These are phyloP conservation scores for Candida sakaeoensis DNA, from an alignment of 805 yeast species.

Conservation along the genomic window DNA sequence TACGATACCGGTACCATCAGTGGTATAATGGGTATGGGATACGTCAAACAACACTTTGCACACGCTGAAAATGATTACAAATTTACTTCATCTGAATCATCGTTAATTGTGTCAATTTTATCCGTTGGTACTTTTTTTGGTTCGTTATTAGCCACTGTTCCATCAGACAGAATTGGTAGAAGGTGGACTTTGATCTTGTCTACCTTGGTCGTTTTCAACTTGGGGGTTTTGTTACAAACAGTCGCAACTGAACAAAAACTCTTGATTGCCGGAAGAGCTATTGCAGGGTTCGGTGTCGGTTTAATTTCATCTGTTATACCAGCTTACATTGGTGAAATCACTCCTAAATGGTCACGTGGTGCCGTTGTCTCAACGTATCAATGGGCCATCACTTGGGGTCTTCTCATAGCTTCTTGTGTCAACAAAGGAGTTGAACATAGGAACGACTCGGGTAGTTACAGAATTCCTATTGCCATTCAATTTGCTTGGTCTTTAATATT, in stretches of 20 bases:
- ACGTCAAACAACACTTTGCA: slow-evolving; percentile 26
- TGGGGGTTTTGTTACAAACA: slow-evolving; percentile 38
- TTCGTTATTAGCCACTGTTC: slow-evolving; percentile 32
- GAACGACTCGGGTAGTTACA: slow-evolving; percentile 35
- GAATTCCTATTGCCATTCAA: slow-evolving; percentile 41
- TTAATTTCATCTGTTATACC: slow-evolving; percentile 38
- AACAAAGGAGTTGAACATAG: slow-evolving; percentile 33
- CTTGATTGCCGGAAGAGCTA: slow-evolving; percentile 36
- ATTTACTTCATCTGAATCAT: slow-evolving; percentile 20
- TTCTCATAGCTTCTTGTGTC: slow-evolving; percentile 34
- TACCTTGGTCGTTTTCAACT: slow-evolving; percentile 30
- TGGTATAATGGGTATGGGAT: slow-evolving; percentile 40
- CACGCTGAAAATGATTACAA: slow-evolving; percentile 6
- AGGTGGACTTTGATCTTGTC: slow-evolving; percentile 34
- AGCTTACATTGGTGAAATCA: slow-evolving; percentile 38
- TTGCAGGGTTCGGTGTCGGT: slow-evolving; percentile 43
- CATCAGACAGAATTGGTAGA: slow-evolving; percentile 38
- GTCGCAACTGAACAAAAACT: slow-evolving; percentile 31
- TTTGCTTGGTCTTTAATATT: slow-evolving; percentile 33
- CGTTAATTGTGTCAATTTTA: slow-evolving; percentile 25
- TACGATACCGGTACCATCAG: slow-evolving; percentile 43
- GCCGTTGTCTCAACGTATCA: slow-evolving; percentile 39
- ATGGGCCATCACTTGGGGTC: slow-evolving; percentile 38
- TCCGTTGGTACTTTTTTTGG: slow-evolving; percentile 44
- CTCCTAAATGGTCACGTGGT: slow-evolving; percentile 44